A percentile compares a stretch with the other conserved stretches of the same genome.
Conservation (phyloP, 768 basidiomycete genomes). For the Boletus reticulatus region DNA sequence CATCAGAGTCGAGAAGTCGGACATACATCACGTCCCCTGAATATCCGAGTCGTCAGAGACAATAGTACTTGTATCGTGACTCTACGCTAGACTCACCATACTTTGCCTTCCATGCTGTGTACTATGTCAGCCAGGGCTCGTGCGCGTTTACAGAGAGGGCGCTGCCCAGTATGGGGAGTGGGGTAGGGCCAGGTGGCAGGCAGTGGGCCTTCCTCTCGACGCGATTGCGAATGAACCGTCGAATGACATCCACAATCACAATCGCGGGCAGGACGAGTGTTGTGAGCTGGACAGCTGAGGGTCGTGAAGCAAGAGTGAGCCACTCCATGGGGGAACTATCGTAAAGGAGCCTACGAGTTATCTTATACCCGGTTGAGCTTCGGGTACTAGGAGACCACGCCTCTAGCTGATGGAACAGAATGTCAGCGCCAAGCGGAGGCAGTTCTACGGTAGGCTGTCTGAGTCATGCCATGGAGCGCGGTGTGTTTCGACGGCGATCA, state of each 20-base stretch:
- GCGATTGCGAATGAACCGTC: background rate
- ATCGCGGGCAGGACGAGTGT: background rate
- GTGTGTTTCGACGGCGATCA: no score
- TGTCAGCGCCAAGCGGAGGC: no score
- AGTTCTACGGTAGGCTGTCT: no score
- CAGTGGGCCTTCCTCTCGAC: background rate
- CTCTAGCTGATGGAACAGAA: no score
- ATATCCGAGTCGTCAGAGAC: background rate
- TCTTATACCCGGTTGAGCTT: background rate
- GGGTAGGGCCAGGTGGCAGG: slow-evolving; percentile 7
- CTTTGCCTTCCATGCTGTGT: slow-evolving; percentile 1
- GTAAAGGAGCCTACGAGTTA: background rate
- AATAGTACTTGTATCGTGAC: no score
- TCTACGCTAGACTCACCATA: background rate
- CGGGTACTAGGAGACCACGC: no score
- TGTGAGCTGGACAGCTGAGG: background rate
- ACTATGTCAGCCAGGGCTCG: slow-evolving; percentile 5
- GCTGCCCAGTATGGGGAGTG: slow-evolving; percentile 6
- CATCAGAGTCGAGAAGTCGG: slow-evolving; percentile 1
- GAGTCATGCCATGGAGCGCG: no score
- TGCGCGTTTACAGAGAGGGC: background rate
- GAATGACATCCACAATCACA: background rate
- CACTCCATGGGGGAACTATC: background rate
- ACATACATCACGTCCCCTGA: slow-evolving; percentile 9
- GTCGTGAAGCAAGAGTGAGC: background rate